Base-by-base conservation (phyloP, 2,329 filamentous ascomycete species). In the Cytospora piceae region DNA sequence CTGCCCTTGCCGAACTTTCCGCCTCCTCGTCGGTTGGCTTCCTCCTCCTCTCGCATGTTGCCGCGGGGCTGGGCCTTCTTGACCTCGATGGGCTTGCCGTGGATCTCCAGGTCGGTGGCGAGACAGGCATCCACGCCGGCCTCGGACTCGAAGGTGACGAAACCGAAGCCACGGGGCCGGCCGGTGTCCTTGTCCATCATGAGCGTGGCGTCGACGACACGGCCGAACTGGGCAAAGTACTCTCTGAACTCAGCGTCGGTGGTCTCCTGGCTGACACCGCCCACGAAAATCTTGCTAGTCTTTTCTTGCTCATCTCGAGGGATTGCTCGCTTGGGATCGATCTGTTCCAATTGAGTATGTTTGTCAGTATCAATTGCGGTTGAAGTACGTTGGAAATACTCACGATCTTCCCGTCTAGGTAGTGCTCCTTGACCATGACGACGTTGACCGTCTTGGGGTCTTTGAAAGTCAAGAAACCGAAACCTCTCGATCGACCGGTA, bases 131-230 rank as follows among this genome's bases (percentile, higher is more conserved):
- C 95, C 54, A 99, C 95, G 22, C 95, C 95, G 20, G 92, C 89
- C 74, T 99, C 95, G 71, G 90, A 96, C 78, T 99, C 95, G 72
- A 99, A 99, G 0, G 95, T 99, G 61, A 99, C 95, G 77, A 99
- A 99, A 17, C 95, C 95, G 74, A 99, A 99, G 1, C 95, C 95
- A 74, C 95, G 87, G 3, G 95, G 95, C 51, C 95, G 88, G n/a
- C 95, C 95, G 0, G 95, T 99, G 77, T 99, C 95, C 79, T 99
- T 99, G 77, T 99, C 95, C 89, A 99, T 99, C 95, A 99, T 99
- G 2, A 99, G 87, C 0, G 95, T 99, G 2, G 95, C 95, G 79
- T 99, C 95, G 49, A 99, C 90, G 24, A 99, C 95, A 68, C 94
- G 90, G 32, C 95, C 95, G 73, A 98, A 99, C 74, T 97, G 92